Conservation (phyloP, 345 rosid genomes). For the Sisymbrium irio region DNA sequence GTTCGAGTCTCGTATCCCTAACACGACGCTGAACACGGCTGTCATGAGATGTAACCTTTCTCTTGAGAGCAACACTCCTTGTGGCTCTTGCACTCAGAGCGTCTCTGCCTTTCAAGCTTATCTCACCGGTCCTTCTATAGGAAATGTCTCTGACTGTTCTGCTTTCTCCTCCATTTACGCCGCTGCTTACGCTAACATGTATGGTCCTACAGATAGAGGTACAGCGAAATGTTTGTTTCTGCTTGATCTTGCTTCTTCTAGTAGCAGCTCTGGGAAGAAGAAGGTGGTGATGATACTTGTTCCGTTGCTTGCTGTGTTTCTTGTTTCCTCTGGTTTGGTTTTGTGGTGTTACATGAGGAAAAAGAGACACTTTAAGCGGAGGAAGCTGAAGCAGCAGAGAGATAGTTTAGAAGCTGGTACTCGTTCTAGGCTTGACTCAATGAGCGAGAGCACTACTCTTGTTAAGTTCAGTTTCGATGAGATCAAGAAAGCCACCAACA, state of each 20-base stretch:
- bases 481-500: slow-evolving; percentile 71
- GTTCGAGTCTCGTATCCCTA: slow-evolving; percentile 47
- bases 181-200: slow-evolving; percentile 55
- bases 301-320: slow-evolving; percentile 25
- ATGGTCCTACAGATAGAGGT: slow-evolving; percentile 66
- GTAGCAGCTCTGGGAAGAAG: slow-evolving; percentile 15
- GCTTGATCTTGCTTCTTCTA: slow-evolving; percentile 29
- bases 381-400: slow-evolving; percentile 29
- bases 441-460: slow-evolving; percentile 66
- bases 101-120: slow-evolving; percentile 46
- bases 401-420: slow-evolving; percentile 38
- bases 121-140: slow-evolving; percentile 47
- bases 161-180: slow-evolving; percentile 66
- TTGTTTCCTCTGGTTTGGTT: slow-evolving; percentile 36
- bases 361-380: slow-evolving; percentile 28
- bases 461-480: slow-evolving; percentile 67
- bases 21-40: slow-evolving; percentile 30
- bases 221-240: slow-evolving; percentile 67
- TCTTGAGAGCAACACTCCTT: slow-evolving; percentile 61
- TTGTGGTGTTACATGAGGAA: slow-evolving; percentile 50
- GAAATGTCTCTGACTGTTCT: slow-evolving; percentile 66
- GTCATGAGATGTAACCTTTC: slow-evolving; percentile 60
- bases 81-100: slow-evolving; percentile 65
- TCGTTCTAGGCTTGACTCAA: slow-evolving; percentile 47
- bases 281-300: slow-evolving; percentile 37